Evolutionary conservation across 1,139 yeast species (phyloP).

Genomic region (Yamadazyma dushanensis): DNA sequence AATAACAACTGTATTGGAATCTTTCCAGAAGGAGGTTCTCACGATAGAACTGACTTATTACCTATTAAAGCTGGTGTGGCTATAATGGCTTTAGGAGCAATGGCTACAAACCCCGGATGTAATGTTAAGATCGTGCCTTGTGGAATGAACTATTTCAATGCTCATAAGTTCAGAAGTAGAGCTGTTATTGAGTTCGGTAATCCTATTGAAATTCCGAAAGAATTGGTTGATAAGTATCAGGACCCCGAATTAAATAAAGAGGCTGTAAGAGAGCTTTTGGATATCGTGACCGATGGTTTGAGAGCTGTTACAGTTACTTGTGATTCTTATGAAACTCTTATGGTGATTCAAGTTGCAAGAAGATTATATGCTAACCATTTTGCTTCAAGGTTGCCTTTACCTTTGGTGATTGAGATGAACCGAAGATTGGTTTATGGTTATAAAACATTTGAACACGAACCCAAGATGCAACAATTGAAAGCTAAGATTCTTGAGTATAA

Average conservation of each 20-base stretch:
- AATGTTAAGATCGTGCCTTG: slow-evolving; percentile 43
- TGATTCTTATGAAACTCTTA: slow-evolving; percentile 87
- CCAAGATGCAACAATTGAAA: slow-evolving; percentile 61
- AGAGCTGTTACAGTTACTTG: slow-evolving; percentile 90
- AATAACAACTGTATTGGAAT: slow-evolving; percentile 88
- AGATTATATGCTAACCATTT: slow-evolving; percentile 80
- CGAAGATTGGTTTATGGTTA: slow-evolving; percentile 82
- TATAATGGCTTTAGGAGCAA: slow-evolving; percentile 48
- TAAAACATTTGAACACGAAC: slow-evolving; percentile 68
- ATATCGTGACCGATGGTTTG: slow-evolving; percentile 71
- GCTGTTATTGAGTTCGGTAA: slow-evolving; percentile 50
- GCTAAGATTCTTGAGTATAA: slow-evolving; percentile 69
- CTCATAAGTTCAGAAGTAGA: slow-evolving; percentile 47
- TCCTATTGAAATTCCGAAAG: slow-evolving; percentile 39
- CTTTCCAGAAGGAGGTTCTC: slow-evolving; percentile 83
- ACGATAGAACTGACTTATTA: slow-evolving; percentile 40
- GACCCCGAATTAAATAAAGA: slow-evolving; percentile 61
- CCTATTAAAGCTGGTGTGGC: slow-evolving; percentile 52
- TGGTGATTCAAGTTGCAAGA: slow-evolving; percentile 92
- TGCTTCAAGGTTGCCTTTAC: slow-evolving; percentile 69
- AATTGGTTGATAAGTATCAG: slow-evolving; percentile 26
- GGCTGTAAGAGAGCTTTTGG: slow-evolving; percentile 73
- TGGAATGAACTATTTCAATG: slow-evolving; percentile 49
- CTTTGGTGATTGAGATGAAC: slow-evolving; percentile 86
- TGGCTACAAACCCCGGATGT: slow-evolving; percentile 28